Evolutionary conservation across 805 yeast genomes (phyloP).

Genomic region (Isabelozyma gotoi): DNA sequence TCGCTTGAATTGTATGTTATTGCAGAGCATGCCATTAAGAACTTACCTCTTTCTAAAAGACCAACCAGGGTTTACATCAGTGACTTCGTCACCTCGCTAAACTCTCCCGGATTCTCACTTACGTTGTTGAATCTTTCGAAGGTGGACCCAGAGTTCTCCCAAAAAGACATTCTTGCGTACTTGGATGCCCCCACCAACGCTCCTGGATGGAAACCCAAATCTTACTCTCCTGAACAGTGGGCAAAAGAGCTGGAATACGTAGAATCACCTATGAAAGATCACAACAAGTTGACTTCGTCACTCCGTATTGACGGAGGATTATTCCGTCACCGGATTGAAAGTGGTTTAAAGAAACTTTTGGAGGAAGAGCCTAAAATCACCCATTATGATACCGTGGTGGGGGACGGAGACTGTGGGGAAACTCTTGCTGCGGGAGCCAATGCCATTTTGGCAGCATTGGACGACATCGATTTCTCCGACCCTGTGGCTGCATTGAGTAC

Average conservation of each 20-base stretch:
- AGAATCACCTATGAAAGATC: constrained; percentile 28
- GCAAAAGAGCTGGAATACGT: constrained; percentile 22
- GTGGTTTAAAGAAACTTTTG: constrained; percentile 32
- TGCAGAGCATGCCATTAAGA: constrained; percentile 54
- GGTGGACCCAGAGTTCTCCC: constrained; percentile 24
- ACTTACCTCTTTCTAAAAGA: constrained; percentile 51
- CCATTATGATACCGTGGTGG: constrained; percentile 81
- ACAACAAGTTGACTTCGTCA: constrained; percentile 22
- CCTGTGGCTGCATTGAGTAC: constrained; percentile 62
- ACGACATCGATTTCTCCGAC: constrained; percentile 32
- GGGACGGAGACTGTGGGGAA: constrained; percentile 97
- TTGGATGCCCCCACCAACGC: constrained; percentile 76
- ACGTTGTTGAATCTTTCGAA: constrained; percentile 72
- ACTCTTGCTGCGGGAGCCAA: constrained; percentile 82
- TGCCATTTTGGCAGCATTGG: constrained; percentile 59
- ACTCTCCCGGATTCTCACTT: constrained; percentile 89
- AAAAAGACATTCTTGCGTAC: constrained; percentile 40
- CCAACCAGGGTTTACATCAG: constrained; percentile 76
- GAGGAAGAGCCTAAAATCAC: constrained; percentile 76
- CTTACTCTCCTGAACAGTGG: constrained; percentile 30
- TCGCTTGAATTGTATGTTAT: constrained; percentile 75
- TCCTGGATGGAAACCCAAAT: constrained; percentile 72
- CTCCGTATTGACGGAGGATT: constrained; percentile 36
- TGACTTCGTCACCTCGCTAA: constrained; percentile 83
- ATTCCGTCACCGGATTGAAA: constrained; percentile 52